Evolutionary conservation across 148 eudicot species (phyloP), one percentile per base, ranked within the genome.

Genomic region (Suaeda aralocaspica): DNA sequence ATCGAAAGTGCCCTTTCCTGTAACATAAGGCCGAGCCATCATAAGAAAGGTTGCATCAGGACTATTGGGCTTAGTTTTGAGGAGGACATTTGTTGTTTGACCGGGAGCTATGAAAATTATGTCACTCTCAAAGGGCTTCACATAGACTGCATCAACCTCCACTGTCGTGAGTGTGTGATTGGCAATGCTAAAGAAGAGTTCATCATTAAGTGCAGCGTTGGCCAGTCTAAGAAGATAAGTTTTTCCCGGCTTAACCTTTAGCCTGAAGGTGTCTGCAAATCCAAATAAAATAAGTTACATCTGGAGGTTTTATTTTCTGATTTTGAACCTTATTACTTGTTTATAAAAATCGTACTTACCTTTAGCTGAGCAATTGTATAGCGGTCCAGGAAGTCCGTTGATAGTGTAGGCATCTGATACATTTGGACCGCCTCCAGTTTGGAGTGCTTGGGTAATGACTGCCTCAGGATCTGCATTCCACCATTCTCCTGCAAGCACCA

Each of bases 321-420:
- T 36, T 36, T 36, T 36, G 41, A 36, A 3, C 41, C 4, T 36
- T 36, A n/a, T n/a, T n/a, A n/a, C n/a, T 36, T 36, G 41, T 36
- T 36, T 3, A n/a, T n/a, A 36, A 36, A 36, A 36, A 36, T 36
- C 8, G 41, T 36, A 36, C 59, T n/a, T 58, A 44, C 83, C 84
- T 79, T 77, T 74, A 41, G 79, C 64, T n/a, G 86, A 85, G 34
- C 86, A 85, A 55, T 78, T 82, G 59, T 85, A 84, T n/a, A 84
- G 69, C 24, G 80, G 88, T n/a, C 88, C 88, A 11, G 88, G 86
- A 15, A 82, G 80, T 24, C 88, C 86, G 39, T 82, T 82, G 59
- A 85, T 75, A 9, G 88, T 85, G 69, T 77, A 85, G 25, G 86
- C 89, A 71, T 85, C 89, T 0, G 86, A 83, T 18, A 80, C 82